A percentile compares a stretch with the other conserved stretches of the same genome.
phyloP scores from a whole-genome alignment of 164 flowering plant species.

The Aristolochia contorta region DNA sequence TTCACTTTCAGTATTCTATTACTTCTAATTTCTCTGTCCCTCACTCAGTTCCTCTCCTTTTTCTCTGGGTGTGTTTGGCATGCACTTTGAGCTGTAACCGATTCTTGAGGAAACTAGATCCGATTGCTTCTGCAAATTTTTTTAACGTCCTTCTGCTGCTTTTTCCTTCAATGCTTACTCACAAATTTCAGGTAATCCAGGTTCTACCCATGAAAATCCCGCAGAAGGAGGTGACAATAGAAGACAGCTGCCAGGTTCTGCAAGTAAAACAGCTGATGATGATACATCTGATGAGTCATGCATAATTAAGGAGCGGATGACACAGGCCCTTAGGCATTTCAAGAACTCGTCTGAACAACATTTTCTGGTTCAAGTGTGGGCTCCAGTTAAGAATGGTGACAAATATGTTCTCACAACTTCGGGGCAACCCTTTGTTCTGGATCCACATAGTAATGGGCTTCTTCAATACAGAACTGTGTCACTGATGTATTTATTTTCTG shows the following conservation, averaged over 20 bases:
- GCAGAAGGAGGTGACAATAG: slow-evolving; percentile 19
- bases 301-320: slow-evolving; percentile 81
- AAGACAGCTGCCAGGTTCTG: slow-evolving; percentile 11
- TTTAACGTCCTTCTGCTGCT: neutral
- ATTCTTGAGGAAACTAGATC: neutral
- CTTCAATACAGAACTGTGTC: slow-evolving; percentile 80
- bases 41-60: too few species aligned
- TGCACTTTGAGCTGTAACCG: too few species aligned
- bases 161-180: neutral
- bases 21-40: too few species aligned
- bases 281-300: slow-evolving; percentile 41
- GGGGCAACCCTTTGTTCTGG: slow-evolving; percentile 93
- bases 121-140: neutral
- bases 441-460: slow-evolving; percentile 64
- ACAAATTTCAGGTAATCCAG: slow-evolving; percentile 27
- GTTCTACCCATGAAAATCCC: slow-evolving; percentile 19
- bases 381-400: slow-evolving; percentile 65
- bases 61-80: too few species aligned
- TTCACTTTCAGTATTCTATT: too few species aligned
- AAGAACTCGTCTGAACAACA: slow-evolving; percentile 75
- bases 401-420: slow-evolving; percentile 76
- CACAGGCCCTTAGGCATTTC: slow-evolving; percentile 73
- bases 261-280: neutral
- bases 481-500: slow-evolving; percentile 60
- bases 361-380: slow-evolving; percentile 95